Conservation (phyloP, 73 alveolate species). For the Paramecium tetraurelia region DNA sequence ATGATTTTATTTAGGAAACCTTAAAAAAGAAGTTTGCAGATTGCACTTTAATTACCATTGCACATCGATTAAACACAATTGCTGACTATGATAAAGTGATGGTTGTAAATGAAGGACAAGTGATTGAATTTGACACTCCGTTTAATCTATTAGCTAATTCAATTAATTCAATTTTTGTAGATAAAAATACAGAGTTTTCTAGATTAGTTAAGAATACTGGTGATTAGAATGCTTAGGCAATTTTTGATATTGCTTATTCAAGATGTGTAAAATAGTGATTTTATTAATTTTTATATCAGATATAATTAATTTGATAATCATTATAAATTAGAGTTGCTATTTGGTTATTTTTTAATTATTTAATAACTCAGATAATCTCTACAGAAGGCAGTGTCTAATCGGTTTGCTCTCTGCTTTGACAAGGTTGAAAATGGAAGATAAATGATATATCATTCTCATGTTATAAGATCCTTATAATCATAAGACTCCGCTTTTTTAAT, state of each 20-base stretch:
- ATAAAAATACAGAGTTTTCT: constrained; percentile 38
- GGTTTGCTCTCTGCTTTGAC: too few species aligned
- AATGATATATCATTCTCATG: constrained; percentile 61
- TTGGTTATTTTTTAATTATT: too few species aligned
- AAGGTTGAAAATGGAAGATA: too few species aligned
- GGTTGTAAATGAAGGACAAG: constrained; percentile 48
- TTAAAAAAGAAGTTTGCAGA: constrained; percentile 66
- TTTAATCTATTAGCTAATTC: constrained; percentile 21
- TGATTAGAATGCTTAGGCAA: constrained; percentile 14
- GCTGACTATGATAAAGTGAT: constrained; percentile 60
- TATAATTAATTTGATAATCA: too few species aligned
- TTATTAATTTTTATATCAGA: constrained; percentile 28
- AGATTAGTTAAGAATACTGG: constrained; percentile 42
- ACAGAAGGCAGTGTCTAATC: too few species aligned
- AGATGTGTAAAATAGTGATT: neutral
- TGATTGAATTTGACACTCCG: constrained; percentile 37
- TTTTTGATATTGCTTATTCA: constrained; percentile 33
- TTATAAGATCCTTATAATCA: constrained; percentile 67
- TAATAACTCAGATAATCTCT: too few species aligned
- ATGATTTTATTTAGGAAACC: constrained; percentile 67
- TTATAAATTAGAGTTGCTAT: too few species aligned
- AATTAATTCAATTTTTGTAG: neutral
- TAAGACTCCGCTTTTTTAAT: constrained; percentile 75
- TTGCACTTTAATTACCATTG: constrained; percentile 74
- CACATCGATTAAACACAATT: constrained; percentile 69